These are phyloP conservation scores for Vanderwaltozyma polyspora DNA, from an alignment of 805 yeast species.

Conservation along the genomic window DNA sequence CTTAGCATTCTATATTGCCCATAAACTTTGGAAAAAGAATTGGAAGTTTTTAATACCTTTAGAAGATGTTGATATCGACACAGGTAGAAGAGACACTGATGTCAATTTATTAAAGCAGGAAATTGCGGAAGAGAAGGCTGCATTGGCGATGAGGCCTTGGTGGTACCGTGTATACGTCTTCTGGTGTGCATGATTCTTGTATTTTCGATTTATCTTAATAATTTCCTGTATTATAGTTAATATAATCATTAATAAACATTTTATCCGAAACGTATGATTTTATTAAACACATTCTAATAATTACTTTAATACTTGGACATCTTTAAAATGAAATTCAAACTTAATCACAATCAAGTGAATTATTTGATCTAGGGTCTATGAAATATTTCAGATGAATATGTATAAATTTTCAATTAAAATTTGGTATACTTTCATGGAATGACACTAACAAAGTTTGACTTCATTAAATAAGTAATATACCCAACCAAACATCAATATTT, in stretches of 20 bases:
- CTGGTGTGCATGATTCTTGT: constrained; percentile 30
- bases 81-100: constrained; percentile 52
- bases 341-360: not conserved
- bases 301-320: too few species aligned
- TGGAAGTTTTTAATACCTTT: constrained; percentile 34
- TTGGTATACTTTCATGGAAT: too few species aligned
- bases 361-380: not conserved
- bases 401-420: too few species aligned
- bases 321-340: too few species aligned
- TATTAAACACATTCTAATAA: too few species aligned
- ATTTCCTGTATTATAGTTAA: too few species aligned
- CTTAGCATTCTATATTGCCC: constrained; percentile 43
- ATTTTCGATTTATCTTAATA: not conserved
- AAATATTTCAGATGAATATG: too few species aligned
- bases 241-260: not conserved
- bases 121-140: constrained; percentile 41
- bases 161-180: constrained; percentile 33
- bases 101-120: constrained; percentile 41
- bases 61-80: constrained; percentile 46
- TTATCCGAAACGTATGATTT: too few species aligned
- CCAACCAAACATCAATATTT: too few species aligned
- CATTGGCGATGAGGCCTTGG: constrained; percentile 33
- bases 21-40: constrained; percentile 42
- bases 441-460: too few species aligned
- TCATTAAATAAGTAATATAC: too few species aligned